phyloP scores from a whole-genome alignment of 2,329 filamentous ascomycete species.

The Huntiella bhutanensis region DNA sequence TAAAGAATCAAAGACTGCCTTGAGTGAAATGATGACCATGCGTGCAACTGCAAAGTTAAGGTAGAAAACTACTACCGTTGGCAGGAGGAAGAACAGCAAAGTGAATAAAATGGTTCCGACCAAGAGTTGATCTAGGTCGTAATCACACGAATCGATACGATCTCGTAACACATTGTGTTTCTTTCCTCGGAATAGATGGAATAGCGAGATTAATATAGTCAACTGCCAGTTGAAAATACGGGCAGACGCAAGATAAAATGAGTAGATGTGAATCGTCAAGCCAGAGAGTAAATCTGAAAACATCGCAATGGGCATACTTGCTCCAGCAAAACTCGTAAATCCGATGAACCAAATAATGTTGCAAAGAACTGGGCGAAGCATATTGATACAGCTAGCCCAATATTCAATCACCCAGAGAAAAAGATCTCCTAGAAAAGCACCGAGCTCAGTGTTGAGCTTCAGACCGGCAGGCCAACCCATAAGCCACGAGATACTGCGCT shows the following conservation, averaged over 20 bases:
- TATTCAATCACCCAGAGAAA: conserved; percentile 98
- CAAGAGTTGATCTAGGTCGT: conserved; percentile 89
- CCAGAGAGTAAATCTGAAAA: conserved; percentile 86
- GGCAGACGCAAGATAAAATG: conserved; percentile 90
- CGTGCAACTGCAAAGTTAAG: conserved; percentile 85
- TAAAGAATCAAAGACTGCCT: conserved; percentile 76
- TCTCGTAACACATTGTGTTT: conserved; percentile 94
- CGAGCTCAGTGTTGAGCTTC: conserved; percentile 87
- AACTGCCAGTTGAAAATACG: conserved; percentile 98
- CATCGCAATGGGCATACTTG: conserved; percentile 89
- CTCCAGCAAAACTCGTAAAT: conserved; percentile 84
- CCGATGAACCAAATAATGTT: conserved; percentile 82
- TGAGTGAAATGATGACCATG: conserved; percentile 87
- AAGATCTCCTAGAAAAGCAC: conserved; percentile 80
- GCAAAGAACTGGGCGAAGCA: conserved; percentile 63
- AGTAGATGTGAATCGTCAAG: conserved; percentile 90
- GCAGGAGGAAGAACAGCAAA: conserved; percentile 79
- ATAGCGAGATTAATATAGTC: conserved; percentile 89
- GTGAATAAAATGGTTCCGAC: conserved; percentile 95
- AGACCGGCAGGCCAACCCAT: conserved; percentile 90
- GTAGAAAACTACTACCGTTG: conserved; percentile 92
- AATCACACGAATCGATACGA: conserved; percentile 96
- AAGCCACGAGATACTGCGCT: conserved; percentile 80
- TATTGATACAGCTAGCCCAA: conserved; percentile 70
- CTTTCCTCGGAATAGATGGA: conserved; percentile 94